Conservation (phyloP, 495 filamentous ascomycete genomes). For the Hypoxylon subgilvum region DNA sequence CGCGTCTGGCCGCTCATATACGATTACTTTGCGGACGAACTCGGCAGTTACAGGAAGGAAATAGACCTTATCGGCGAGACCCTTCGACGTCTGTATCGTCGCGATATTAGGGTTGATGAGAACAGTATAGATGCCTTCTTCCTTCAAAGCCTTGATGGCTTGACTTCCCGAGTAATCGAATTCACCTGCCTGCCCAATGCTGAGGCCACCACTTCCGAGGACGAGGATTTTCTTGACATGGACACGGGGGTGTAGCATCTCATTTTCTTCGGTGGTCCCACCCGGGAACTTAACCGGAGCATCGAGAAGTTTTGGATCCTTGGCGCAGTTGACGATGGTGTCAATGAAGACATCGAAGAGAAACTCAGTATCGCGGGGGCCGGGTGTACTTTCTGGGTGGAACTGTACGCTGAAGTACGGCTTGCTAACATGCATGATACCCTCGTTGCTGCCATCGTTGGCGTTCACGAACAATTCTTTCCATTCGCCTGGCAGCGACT, state of each 20-base stretch:
- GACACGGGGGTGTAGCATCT: conserved; percentile 74
- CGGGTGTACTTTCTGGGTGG: conserved; percentile 95
- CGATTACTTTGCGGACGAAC: conserved; percentile 95
- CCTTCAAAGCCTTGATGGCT: conserved; percentile 95
- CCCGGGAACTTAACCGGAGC: conserved; percentile 85
- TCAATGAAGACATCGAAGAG: conserved; percentile 96
- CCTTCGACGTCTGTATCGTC: conserved; percentile 97
- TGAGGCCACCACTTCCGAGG: conserved; percentile 89
- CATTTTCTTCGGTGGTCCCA: conserved; percentile 76
- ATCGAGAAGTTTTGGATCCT: conserved; percentile 65
- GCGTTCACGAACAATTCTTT: conserved; percentile 95
- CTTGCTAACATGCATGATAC: conserved; percentile 81
- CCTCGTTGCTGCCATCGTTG: conserved; percentile 97
- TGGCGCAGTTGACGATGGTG: conserved; percentile 70
- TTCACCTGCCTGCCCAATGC: conserved; percentile 96
- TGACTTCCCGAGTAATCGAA: conserved; percentile 97
- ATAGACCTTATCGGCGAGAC: conserved; percentile 96
- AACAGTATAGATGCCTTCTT: conserved; percentile 91
- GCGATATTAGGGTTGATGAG: conserved; percentile 99
- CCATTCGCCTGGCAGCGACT: conserved; percentile 78
- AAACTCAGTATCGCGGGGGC: conserved; percentile 94
- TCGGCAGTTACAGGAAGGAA: conserved; percentile 97
- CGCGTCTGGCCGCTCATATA: conserved; percentile 88
- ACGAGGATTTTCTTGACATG: conserved; percentile 92
- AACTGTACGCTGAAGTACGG: conserved; percentile 99